Conservation (phyloP, 2,329 filamentous ascomycete genomes). For the Cladosporium austrohemisphaericum region DNA sequence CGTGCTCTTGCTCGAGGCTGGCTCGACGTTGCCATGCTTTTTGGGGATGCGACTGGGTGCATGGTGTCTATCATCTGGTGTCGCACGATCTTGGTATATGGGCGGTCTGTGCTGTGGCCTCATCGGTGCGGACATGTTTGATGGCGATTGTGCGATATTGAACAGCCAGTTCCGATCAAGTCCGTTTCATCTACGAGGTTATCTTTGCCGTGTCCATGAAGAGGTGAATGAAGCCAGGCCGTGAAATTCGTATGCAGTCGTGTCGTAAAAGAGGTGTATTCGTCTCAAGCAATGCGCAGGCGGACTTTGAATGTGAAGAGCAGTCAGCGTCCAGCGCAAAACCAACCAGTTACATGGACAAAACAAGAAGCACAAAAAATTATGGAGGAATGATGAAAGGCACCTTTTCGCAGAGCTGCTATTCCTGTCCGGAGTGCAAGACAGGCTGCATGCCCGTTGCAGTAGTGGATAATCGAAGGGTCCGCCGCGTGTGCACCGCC, state of each 20-base stretch:
- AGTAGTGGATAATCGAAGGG: slow-evolving; percentile 9
- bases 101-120: slow-evolving; percentile 17
- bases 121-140: slow-evolving; percentile 21
- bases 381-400: slow-evolving; percentile 4
- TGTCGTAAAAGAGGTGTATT: not conserved
- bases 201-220: too few relatives aligned
- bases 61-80: slow-evolving; percentile 5
- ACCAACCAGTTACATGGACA: not conserved
- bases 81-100: slow-evolving; percentile 4
- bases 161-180: too few relatives aligned
- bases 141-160: not conserved
- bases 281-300: not conserved
- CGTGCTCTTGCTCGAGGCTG: slow-evolving; percentile 18
- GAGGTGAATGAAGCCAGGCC: not conserved
- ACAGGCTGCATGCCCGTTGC: slow-evolving; percentile 14
- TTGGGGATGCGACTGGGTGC: slow-evolving; percentile 24
- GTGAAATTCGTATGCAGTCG: not conserved
- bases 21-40: slow-evolving; percentile 13
- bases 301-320: slow-evolving; percentile 2
- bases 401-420: slow-evolving; percentile 9
- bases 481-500: slow-evolving; percentile 13
- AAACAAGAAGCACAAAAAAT: not conserved
- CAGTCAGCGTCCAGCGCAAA: slow-evolving; percentile 26
- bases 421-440: slow-evolving; percentile 8
- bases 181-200: too few relatives aligned